Evolutionary conservation across 495 filamentous ascomycete species (phyloP), one percentile per base, ranked within the genome.

Genomic region (Penicillium paradoxum): DNA sequence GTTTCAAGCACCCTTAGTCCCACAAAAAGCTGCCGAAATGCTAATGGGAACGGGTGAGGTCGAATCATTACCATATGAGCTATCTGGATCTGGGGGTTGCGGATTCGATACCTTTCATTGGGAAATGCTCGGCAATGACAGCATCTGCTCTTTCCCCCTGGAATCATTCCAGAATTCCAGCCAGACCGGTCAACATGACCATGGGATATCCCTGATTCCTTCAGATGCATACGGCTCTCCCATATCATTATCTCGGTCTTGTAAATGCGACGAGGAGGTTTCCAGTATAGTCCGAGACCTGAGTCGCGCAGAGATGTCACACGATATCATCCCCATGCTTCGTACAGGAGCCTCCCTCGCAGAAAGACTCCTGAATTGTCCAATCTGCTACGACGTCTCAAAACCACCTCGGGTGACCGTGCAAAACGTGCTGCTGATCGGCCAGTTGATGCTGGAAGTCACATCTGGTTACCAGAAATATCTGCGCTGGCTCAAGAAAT

Each of bases 201-300:
- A 32, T 6, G 59, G 27, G 2, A 18, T 57, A 22, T 32, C 45
- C 1, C 15, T 38, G 11, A 49, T 46, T 3, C 22, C 50, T 0
- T 22, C 51, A 3, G 51, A 54, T 13, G 29, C 54, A 29, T 58
- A 57, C 7, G 45, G 44, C 4, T 57, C 62, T 1, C 58, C 59
- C 0, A 32, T 51, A 1, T 57, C 60, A 10, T 43, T 55, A n/a
- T 50, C 60, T 15, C 56, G 52, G 38, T 57, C 54, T 11, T 65
- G 63, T 42, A 57, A 60, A 50, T 65, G 63, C 21, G 60, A 63
- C 34, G 63, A 65, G 30, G 63, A 65, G 3, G 63, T 65, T 4
- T 65, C 59, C 3, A 34, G 37, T 9, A 37, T 50, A 6, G 52
- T 65, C 19, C 63, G 63, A 14, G 57, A 40, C 19, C 32, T 65